A percentile compares a stretch with the other conserved stretches of the same genome.
Conservation (phyloP, 179 eudicot species). For the Spergularia azorica region DNA sequence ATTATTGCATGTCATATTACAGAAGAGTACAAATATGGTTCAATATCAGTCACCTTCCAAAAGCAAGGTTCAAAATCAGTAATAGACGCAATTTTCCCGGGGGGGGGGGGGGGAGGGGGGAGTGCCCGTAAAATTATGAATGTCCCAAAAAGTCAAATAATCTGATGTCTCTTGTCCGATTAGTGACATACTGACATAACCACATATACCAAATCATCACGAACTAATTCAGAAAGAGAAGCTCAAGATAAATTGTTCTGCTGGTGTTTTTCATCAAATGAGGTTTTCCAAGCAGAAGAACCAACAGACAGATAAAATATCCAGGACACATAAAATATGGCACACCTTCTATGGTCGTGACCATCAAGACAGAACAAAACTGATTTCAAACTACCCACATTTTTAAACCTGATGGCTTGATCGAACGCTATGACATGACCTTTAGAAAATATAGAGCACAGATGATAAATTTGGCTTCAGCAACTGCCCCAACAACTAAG, state of each 20-base stretch:
- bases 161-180: not conserved
- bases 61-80: not conserved
- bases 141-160: not conserved
- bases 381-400: too few relatives aligned
- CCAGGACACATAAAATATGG: too few relatives aligned
- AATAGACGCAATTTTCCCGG: not conserved
- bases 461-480: not conserved
- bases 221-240: not conserved
- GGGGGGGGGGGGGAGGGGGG: not conserved
- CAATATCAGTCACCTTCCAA: not conserved
- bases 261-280: too few relatives aligned
- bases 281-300: too few relatives aligned
- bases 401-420: not conserved
- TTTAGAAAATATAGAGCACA: not conserved
- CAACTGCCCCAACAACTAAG: not conserved
- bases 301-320: too few relatives aligned
- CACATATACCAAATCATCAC: not conserved
- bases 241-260: too few relatives aligned
- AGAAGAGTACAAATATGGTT: not conserved
- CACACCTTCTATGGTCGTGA: too few relatives aligned
- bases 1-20: conserved; percentile 10
- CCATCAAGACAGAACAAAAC: too few relatives aligned
- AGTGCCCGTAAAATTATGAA: not conserved
- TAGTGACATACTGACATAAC: not conserved
- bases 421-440: not conserved